Percentiles rank a stretch among this genome's conserved stretches.
These are phyloP conservation scores for Fusarium sacchari DNA, from an alignment of 2,329 filamentous ascomycete species.

Conservation along the genomic window DNA sequence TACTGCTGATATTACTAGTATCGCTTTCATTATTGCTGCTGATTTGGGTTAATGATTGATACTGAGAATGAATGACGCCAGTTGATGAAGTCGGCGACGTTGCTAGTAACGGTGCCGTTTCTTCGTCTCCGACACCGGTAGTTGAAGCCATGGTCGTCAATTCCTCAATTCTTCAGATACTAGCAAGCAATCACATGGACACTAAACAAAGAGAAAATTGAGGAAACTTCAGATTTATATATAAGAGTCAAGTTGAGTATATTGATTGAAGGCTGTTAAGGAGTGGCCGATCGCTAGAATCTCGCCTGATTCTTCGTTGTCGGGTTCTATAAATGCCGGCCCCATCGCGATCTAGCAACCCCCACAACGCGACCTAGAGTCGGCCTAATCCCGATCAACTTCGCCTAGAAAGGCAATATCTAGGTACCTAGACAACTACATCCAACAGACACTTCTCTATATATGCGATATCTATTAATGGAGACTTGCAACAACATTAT, in stretches of 20 bases:
- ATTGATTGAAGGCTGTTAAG: neutral
- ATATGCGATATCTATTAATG: fast-evolving
- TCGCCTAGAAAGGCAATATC: slow-evolving; percentile 9
- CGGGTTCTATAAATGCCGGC: slow-evolving; percentile 9
- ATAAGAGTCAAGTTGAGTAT: neutral
- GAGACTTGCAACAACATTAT: neutral
- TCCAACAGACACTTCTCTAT: neutral
- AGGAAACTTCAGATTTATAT: neutral
- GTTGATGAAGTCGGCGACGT: neutral
- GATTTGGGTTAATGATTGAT: neutral
- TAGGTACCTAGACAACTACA: neutral
- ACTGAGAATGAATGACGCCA: neutral
- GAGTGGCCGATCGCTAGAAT: neutral
- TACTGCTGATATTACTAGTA: neutral
- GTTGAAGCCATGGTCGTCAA: slow-evolving; percentile 13
- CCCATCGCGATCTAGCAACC: neutral
- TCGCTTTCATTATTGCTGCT: neutral
- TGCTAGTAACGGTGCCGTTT: slow-evolving; percentile 15
- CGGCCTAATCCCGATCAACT: slow-evolving; percentile 19
- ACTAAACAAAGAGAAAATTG: neutral
- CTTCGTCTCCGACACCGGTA: slow-evolving; percentile 24
- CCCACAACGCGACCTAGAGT: slow-evolving; percentile 14
- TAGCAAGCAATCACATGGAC: neutral
- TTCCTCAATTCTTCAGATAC: neutral
- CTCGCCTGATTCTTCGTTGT: slow-evolving; percentile 14